These are phyloP conservation scores for Candida smagusa DNA, from an alignment of 1,139 yeast species.

Conservation along the genomic window DNA sequence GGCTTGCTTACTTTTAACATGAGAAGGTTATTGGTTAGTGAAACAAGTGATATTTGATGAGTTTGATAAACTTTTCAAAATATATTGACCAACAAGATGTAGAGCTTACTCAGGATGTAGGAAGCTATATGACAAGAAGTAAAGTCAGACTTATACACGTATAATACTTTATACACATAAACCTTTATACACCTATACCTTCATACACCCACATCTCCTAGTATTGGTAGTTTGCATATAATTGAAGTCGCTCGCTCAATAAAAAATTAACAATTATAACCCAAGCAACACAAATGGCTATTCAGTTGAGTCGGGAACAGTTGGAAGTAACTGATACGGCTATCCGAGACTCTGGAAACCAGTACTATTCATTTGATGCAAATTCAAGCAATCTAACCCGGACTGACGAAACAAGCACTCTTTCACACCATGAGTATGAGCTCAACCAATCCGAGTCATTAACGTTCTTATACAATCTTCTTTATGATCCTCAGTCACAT, in stretches of 20 bases:
- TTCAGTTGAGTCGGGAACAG: conserved; percentile 14
- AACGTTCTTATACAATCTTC: conserved; percentile 37
- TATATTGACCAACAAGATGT: too few species aligned
- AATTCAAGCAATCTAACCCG: background rate
- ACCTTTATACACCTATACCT: too few species aligned
- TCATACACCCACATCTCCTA: background rate
- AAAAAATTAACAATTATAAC: too few species aligned
- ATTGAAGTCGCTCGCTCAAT: background rate
- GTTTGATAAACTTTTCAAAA: too few species aligned
- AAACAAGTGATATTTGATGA: too few species aligned
- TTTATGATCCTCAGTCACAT: conserved; percentile 36
- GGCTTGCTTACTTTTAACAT: too few species aligned
- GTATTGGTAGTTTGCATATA: background rate
- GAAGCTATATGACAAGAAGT: too few species aligned
- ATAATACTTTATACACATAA: too few species aligned
- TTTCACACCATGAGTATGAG: conserved; percentile 31
- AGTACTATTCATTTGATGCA: conserved; percentile 2
- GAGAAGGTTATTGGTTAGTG: too few species aligned
- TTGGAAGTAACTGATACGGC: conserved; percentile 7
- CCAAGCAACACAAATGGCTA: conserved; percentile 11
- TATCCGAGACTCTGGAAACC: conserved; percentile 2
- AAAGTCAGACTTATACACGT: too few species aligned
- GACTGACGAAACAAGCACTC: background rate
- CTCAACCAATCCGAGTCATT: conserved; percentile 40
- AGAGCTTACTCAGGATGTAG: too few species aligned